These are phyloP conservation scores for Yarrowia porcina DNA, from an alignment of 805 yeast species.

Conservation along the genomic window DNA sequence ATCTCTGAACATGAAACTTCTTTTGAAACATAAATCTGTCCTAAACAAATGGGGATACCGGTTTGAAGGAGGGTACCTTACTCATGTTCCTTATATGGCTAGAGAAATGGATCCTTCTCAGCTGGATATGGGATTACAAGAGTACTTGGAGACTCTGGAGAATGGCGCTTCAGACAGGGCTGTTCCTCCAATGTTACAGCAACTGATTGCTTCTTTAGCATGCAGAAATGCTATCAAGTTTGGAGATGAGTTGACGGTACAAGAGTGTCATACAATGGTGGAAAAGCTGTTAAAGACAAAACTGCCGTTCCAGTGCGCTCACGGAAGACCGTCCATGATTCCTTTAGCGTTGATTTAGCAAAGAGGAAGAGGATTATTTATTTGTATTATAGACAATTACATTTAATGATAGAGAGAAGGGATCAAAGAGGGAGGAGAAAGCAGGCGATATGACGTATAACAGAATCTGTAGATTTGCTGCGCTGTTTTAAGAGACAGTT, in stretches of 20 bases:
- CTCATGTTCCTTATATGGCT: neutral
- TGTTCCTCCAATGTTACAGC: neutral
- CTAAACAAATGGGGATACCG: neutral
- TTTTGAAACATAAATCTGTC: neutral
- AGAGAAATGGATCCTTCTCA: neutral
- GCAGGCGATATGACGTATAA: too few relatives aligned
- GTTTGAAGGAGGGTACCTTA: neutral
- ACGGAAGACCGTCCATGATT: conserved; percentile 8
- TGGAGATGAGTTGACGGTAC: neutral
- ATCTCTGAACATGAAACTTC: neutral
- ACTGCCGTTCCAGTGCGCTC: conserved; percentile 12
- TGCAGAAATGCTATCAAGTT: conserved; percentile 17
- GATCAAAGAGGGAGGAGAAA: too few relatives aligned
- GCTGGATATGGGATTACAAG: neutral
- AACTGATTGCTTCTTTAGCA: neutral
- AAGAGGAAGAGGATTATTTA: neutral
- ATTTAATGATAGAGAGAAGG: neutral
- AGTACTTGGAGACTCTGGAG: neutral
- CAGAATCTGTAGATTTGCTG: too few relatives aligned
- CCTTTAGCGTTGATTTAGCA: neutral
- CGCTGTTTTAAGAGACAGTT: too few relatives aligned
- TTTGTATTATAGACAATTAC: neutral
- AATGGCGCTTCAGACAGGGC: neutral
- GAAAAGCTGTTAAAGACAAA: neutral
- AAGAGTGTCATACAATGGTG: neutral